Base-by-base conservation (phyloP, 2,329 filamentous ascomycete species). In the Cryoendolithus antarcticus region DNA sequence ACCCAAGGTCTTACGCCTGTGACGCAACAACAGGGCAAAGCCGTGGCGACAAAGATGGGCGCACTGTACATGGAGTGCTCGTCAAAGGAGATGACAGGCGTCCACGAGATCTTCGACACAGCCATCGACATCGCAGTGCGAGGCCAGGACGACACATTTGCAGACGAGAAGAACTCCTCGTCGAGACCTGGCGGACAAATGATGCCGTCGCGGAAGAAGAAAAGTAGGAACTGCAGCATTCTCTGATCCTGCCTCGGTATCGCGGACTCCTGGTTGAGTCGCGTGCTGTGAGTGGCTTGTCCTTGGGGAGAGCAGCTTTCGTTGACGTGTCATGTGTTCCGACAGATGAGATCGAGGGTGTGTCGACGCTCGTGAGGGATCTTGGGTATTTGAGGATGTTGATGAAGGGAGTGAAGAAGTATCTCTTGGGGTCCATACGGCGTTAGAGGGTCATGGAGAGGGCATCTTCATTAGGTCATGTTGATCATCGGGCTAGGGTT, bases 41-140 rank as follows among this genome's bases (percentile, higher is more conserved):
- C 77, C 6, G 88, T 98, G 19, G 88, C 91, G 40, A 75, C 80
- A 57, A 91, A 89, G 66, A 98, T 98, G 91, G 79, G 80, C 47
- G 91, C 91, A 9, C 74, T 80, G 56, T 98, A 98, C 67, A 89
- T 94, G 75, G 91, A 98, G 67, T 98, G 91, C 72, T 94, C 86
- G 60, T 93, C 86, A 64, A 96, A 96, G 66, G 91, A 95, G 65
- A 91, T 93, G 81, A 77, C 73, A 38, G 91, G 91, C 41, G 89
- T 98, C 34, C 86, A 96, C 60, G 89, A 96, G 56, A 91, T 96
- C 57, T 98, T 98, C 63, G 82, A 93, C 61, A 72, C 77, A 45
- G 91, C 91, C 40, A 88, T 98, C 58, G 77, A 88, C 55, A 89
- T 83, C 37, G 86, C 91, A 27, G 85, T 98, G 21, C 77, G 81